Evolutionary conservation across 306 rosid species (phyloP), one percentile per base, ranked within the genome.

Genomic region (Medicago ruthenica): DNA sequence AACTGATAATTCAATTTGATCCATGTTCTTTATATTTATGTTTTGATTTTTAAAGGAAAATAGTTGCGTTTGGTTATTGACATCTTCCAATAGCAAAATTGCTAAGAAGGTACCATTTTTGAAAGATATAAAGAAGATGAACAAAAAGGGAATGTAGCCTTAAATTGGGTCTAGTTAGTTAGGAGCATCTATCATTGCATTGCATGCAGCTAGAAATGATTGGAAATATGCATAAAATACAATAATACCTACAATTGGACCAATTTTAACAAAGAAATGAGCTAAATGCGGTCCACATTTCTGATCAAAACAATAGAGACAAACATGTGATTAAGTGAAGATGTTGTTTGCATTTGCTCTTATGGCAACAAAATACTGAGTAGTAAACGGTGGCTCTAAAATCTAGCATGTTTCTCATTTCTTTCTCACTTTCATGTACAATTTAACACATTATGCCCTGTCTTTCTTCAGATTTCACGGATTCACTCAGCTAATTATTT

Each of bases 381-480:
- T 21, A 62, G 17, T 22, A 63, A 62, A 82, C 40, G 65, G 71
- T 80, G 87, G 83, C 84, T 76, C 84, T 76, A 48, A 59, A 59
- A 20, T 60, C 21, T 15, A 24, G 74, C 2, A 58, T 1, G 55
- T 13, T 31, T 60, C 54, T 36, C 5, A 59, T 47, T 3, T 71
- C 5, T 71, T 39, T 36, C 83, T 75, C 58, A 27, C 79, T 57
- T 81, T 85, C 76, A 78, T 70, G 81, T 74, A 76, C 37, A 34
- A 34, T 34, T 27, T n/a, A n/a, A n/a, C 37, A 63, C 14, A 20
- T 57, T 53, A 17, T 57, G 62, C 14, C 27, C 2, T 53, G 69
- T 65, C 2, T 57, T 74, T 51, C 40, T 73, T 81, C 83, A 54
- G 17, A 59, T 48, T 70, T 85, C 83, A 85, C 84, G 85, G 88